A percentile compares a stretch with the other conserved stretches of the same genome.
Conservation (phyloP, 306 rosid species). For the Prunus mongolica region DNA sequence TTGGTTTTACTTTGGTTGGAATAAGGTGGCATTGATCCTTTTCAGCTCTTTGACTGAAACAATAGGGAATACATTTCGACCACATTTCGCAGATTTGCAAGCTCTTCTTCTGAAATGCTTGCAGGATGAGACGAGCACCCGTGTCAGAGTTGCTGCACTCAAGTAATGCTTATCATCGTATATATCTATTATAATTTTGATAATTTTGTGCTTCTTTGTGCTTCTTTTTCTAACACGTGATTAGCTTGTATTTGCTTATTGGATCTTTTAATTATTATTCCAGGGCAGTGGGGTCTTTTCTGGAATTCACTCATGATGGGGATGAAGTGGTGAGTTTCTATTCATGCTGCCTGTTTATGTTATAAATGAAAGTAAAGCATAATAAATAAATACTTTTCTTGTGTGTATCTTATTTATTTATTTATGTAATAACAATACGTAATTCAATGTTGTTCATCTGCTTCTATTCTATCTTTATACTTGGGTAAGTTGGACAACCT, state of each 20-base stretch:
- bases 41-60: conserved; percentile 99
- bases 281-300: conserved; percentile 97
- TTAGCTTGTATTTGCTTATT: conserved; percentile 9
- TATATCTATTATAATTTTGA: neutral
- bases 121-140: conserved; percentile 92
- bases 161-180: conserved; percentile 45
- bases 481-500: conserved; percentile 1
- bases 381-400: neutral
- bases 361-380: neutral
- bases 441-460: conserved; percentile 4
- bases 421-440: neutral
- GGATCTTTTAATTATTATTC: conserved; percentile 21
- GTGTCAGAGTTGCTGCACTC: conserved; percentile 95
- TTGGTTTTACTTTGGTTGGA: conserved; percentile 32
- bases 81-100: conserved; percentile 83
- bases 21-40: conserved; percentile 90
- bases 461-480: neutral
- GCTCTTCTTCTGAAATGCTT: conserved; percentile 89
- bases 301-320: conserved; percentile 90
- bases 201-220: neutral
- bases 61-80: conserved; percentile 78
- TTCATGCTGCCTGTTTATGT: neutral
- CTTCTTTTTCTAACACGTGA: neutral
- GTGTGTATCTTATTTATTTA: neutral
- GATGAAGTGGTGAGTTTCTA: conserved; percentile 80